Conservation (phyloP, 192 early-diverging fungal species). For the Funneliformis geosporum region DNA sequence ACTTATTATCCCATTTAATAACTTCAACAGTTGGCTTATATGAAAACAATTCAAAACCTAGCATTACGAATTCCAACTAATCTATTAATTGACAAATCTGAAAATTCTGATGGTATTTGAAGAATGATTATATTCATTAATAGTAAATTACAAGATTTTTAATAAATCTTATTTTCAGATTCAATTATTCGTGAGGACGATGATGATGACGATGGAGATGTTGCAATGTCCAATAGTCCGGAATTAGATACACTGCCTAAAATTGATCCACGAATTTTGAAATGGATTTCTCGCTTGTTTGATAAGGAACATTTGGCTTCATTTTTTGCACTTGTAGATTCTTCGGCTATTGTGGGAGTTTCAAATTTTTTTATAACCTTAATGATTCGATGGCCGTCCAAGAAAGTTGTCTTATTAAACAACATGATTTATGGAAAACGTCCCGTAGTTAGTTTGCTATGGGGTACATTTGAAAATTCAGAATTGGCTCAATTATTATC, state of each 20-base stretch:
- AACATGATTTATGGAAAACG: constrained; percentile 43
- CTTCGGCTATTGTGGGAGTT: constrained; percentile 37
- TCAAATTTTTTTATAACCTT: constrained; percentile 54
- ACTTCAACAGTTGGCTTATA: constrained; percentile 36
- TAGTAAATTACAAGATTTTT: constrained; percentile 30
- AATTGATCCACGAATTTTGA: constrained; percentile 40
- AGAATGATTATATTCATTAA: constrained; percentile 20
- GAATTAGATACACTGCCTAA: background rate
- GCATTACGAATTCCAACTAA: constrained; percentile 22
- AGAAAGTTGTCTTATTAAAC: constrained; percentile 56
- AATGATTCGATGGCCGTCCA: constrained; percentile 58
- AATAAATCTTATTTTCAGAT: constrained; percentile 33
- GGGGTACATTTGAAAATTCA: background rate
- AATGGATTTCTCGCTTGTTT: constrained; percentile 46
- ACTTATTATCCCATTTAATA: background rate
- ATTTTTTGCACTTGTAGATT: constrained; percentile 32
- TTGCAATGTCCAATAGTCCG: background rate
- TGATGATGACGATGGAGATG: constrained; percentile 35
- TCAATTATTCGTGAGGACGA: constrained; percentile 40
- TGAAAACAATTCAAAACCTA: constrained; percentile 38
- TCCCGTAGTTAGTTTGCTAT: constrained; percentile 4
- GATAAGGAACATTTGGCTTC: constrained; percentile 43
- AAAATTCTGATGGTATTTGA: background rate
- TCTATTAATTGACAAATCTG: constrained; percentile 6
- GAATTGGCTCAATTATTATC: constrained; percentile 9